Evolutionary conservation across 2,329 filamentous ascomycete genomes (phyloP), one percentile per base, ranked within the genome.

Genomic region (Scedosporium dehoogii): DNA sequence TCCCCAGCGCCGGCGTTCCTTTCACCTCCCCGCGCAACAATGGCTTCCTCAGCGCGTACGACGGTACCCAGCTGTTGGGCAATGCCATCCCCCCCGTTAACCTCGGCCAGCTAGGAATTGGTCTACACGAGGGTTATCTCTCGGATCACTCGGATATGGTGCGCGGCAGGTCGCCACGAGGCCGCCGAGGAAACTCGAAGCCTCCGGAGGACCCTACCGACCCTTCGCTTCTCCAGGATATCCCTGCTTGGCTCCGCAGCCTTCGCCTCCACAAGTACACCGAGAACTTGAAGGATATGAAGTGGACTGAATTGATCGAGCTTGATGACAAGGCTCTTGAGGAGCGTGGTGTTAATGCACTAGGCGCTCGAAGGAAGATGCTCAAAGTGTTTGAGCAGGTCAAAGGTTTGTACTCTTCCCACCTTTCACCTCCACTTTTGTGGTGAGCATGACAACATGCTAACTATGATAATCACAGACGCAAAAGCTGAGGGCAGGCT

Each of bases 371-470:
- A 68, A 89, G 93, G 73, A 99, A 99, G 84, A 96, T 99, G 91
- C 79, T 99, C 65, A 99, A 99, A 85, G 94, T 97, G 63, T 97
- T 97, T 76, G 94, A 97, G 70, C 92, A 97, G 79, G 93, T 97
- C 70, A 91, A 86, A 76, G 89, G 85, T 86, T 76, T 66, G 77
- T 61, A 46, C 23, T 21, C n/a, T n/a, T 14, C 18, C 57, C 10
- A 7, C 12, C 9, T 38, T 38, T 38, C 4, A 10, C 33, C 14
- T 38, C 14, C 4, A 10, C 33, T 38, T 38, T 38, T 4, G 9
- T 38, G 33, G 2, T 38, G 33, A 38, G 14, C 10, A 38, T 38
- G 9, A 12, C 6, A 14, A 12, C 14, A n/a, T 57, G 29, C 53
- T 23, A 57, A 29, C 53, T 57, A 58, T 14, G 56, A 46, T 29